Evolutionary conservation across 164 flowering plant species (phyloP).

Genomic region (Chimonanthus praecox): DNA sequence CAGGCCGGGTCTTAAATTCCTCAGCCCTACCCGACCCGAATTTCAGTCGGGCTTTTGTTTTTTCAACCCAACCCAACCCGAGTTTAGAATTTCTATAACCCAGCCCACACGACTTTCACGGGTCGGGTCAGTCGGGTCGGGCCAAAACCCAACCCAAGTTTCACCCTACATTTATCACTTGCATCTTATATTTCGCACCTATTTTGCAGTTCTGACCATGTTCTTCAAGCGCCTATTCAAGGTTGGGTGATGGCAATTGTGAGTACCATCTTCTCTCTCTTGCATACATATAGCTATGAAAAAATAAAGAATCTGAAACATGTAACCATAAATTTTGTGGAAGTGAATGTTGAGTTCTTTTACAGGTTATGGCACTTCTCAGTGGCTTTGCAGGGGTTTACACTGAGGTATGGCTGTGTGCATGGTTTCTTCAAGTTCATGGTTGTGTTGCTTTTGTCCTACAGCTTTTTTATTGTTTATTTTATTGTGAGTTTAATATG

Average conservation of each 20-base stretch:
- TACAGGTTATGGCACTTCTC: conserved; percentile 93
- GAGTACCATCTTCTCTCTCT: conserved; percentile 29
- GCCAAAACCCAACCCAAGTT: too few species aligned
- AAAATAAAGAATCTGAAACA: background rate
- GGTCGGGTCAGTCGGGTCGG: too few species aligned
- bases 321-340: background rate
- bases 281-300: conserved; percentile 2
- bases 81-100: too few species aligned
- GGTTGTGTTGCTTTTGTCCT: background rate
- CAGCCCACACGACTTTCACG: too few species aligned
- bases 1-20: too few species aligned
- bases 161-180: background rate
- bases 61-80: too few species aligned
- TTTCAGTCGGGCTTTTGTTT: too few species aligned
- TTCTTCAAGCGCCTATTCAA: conserved; percentile 82
- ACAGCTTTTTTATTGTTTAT: background rate
- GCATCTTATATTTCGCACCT: background rate
- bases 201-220: conserved; percentile 82
- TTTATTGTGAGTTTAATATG: background rate
- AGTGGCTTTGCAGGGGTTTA: conserved; percentile 99
- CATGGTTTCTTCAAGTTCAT: background rate
- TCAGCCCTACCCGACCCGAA: too few species aligned
- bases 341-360: background rate
- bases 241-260: conserved; percentile 99
- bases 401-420: conserved; percentile 72